Conservation (phyloP, 768 basidiomycete genomes). For the Xerocomellus dryophilus region DNA sequence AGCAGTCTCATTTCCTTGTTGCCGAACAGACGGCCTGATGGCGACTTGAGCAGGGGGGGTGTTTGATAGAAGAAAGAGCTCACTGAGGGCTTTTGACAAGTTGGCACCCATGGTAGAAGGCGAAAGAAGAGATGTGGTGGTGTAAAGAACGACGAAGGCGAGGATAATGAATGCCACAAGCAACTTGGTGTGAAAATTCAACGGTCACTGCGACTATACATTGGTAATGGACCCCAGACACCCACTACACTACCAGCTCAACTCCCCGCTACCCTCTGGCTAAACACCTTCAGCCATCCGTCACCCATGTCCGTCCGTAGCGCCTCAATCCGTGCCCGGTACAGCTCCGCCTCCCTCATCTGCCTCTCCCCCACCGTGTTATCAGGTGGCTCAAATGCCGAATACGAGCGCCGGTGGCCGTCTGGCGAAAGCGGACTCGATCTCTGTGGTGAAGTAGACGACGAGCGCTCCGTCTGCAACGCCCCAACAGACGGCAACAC, state of each 20-base stretch:
- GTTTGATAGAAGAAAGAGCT: slow-evolving; percentile 9
- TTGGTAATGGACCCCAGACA: slow-evolving; percentile 29
- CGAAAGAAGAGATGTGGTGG: slow-evolving; percentile 20
- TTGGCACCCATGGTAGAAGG: slow-evolving; percentile 70
- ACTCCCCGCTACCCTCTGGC: slow-evolving; percentile 47
- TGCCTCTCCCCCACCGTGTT: slow-evolving; percentile 21
- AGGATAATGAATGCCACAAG: slow-evolving; percentile 33
- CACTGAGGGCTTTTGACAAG: slow-evolving; percentile 80
- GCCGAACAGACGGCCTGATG: slow-evolving; percentile 85
- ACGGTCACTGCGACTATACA: slow-evolving; percentile 16
- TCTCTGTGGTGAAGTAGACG: slow-evolving; percentile 19
- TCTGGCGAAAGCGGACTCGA: slow-evolving; percentile 15
- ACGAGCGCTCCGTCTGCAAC: slow-evolving; percentile 5
- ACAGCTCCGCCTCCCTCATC: slow-evolving; percentile 61
- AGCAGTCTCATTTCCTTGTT: slow-evolving; percentile 99
- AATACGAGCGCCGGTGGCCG: slow-evolving; percentile 17
- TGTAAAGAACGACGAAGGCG: slow-evolving; percentile 64
- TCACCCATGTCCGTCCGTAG: slow-evolving; percentile 87
- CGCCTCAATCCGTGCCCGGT: slow-evolving; percentile 75
- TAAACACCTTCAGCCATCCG: slow-evolving; percentile 83
- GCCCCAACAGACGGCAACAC: not conserved
- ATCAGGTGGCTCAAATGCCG: slow-evolving; percentile 57
- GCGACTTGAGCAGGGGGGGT: slow-evolving; percentile 2
- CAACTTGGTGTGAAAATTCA: slow-evolving; percentile 27
- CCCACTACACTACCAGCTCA: slow-evolving; percentile 16